Conservation (phyloP, 2,329 filamentous ascomycete genomes). For the Drechmeria coniospora region DNA sequence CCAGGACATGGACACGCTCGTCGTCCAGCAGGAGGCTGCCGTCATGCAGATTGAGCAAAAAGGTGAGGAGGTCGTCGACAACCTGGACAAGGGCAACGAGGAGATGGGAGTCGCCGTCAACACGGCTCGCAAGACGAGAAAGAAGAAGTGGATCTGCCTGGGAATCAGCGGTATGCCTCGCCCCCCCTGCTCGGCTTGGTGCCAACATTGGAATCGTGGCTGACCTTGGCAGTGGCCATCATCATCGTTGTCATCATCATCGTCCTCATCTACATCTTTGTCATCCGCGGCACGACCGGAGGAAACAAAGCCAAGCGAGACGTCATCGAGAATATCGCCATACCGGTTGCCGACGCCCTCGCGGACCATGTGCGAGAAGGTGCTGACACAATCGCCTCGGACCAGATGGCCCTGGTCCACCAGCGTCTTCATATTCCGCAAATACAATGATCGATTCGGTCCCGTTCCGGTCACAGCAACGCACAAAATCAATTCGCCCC, state of each 20-base stretch:
- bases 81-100: constrained; percentile 72
- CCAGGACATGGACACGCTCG: constrained; percentile 72
- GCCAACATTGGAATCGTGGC: not conserved
- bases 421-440: too few species aligned
- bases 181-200: not conserved
- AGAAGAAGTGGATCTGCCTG: constrained; percentile 96
- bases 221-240: constrained; percentile 31
- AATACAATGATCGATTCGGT: too few species aligned
- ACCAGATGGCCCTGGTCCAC: too few species aligned
- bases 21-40: constrained; percentile 72
- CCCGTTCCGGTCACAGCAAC: too few species aligned
- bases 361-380: too few species aligned
- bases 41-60: constrained; percentile 74
- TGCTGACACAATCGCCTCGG: too few species aligned
- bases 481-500: too few species aligned
- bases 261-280: constrained; percentile 32
- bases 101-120: constrained; percentile 70
- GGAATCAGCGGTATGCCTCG: constrained; percentile 44
- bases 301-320: constrained; percentile 16
- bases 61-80: constrained; percentile 69
- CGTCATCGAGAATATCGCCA: constrained; percentile 12
- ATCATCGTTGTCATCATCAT: constrained; percentile 35
- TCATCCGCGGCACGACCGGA: constrained; percentile 17
- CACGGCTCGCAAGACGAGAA: constrained; percentile 64
- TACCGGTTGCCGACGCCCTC: too few species aligned